Evolutionary conservation across 163 green algal species (phyloP).

Genomic region (Chlorella variabilis): DNA sequence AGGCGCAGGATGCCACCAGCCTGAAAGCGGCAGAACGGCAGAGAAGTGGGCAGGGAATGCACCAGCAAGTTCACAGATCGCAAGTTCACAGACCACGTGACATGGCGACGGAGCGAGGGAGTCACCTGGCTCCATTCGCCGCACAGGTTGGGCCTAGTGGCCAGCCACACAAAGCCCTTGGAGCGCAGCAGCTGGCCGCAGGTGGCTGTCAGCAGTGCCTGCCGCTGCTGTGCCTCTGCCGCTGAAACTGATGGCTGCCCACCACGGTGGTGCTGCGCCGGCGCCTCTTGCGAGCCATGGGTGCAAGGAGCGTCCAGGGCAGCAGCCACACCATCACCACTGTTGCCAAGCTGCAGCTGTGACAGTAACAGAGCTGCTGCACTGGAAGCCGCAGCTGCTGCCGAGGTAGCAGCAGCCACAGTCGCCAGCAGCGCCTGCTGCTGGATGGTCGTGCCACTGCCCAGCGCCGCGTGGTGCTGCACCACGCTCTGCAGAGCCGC

Average conservation of each 20-base stretch:
- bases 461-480: background rate
- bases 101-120: too few relatives aligned
- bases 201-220: background rate
- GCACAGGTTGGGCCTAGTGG: slow-evolving; percentile 59
- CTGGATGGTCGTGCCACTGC: background rate
- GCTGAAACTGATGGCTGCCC: background rate
- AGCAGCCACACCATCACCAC: background rate
- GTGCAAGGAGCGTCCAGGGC: background rate
- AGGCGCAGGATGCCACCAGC: slow-evolving; percentile 51
- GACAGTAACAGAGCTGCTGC: slow-evolving; percentile 25
- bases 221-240: slow-evolving; percentile 22
- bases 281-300: too few relatives aligned
- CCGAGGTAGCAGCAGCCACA: slow-evolving; percentile 12
- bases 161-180: slow-evolving; percentile 78
- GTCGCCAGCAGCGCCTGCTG: slow-evolving; percentile 22
- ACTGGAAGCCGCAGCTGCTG: slow-evolving; percentile 9
- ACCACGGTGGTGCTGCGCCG: background rate
- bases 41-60: background rate
- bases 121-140: slow-evolving; percentile 74
- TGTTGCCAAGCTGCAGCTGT: background rate
- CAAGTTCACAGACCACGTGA: slow-evolving; percentile 20
- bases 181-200: slow-evolving; percentile 62
- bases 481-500: slow-evolving; percentile 23
- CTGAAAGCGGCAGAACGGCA: slow-evolving; percentile 13
- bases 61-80: background rate